Evolutionary conservation across 1,284 basidiomycete genomes (phyloP), one percentile per base, ranked within the genome.

Genomic region (Schizophyllum amplum): DNA sequence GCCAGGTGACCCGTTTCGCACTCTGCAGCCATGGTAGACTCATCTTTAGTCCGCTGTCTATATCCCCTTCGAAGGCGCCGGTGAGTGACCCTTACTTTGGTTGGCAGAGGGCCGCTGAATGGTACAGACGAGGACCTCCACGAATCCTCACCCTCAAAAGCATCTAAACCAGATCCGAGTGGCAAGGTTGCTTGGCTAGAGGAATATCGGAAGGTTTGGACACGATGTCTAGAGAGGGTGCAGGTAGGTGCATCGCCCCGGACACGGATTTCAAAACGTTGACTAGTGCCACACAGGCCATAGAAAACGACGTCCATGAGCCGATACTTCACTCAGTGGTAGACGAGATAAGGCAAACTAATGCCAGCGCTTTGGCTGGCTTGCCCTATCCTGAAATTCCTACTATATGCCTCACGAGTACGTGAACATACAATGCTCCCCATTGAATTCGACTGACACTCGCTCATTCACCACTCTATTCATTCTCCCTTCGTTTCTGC

Each of bases 371-470:
- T 17, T 63, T 80, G 0, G 72, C 73, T n/a, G 77, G 76, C 17
- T 64, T 82, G 22, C 80, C 82, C 0, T 75, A 75, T 52, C 61
- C 72, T 11, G 83, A 85, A 62, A 63, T 85, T 13, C 80, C 82
- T 15, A 72, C 79, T n/a, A 69, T 83, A 54, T 69, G 78, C 1
- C 70, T 89, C 47, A 77, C 77, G 55, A 77, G 83, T 83, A 60
- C 49, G 75, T 63, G n/a, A 17, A 20, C n/a, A n/a, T n/a, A 46
- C 7, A n/a, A n/a, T n/a, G n/a, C n/a, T n/a, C 24, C 24, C 47
- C 1, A 9, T n/a, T 23, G 4, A 51, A 24, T 17, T 42, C 33
- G 11, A n/a, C n/a, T n/a, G n/a, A 42, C 3, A 42, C 33, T 33
- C 33, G 13, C 33, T 17, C 3, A 9, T 17, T 42, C 33, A 17